Base-by-base conservation (phyloP, 257 asterid genomes). In the Asclepias syriaca region DNA sequence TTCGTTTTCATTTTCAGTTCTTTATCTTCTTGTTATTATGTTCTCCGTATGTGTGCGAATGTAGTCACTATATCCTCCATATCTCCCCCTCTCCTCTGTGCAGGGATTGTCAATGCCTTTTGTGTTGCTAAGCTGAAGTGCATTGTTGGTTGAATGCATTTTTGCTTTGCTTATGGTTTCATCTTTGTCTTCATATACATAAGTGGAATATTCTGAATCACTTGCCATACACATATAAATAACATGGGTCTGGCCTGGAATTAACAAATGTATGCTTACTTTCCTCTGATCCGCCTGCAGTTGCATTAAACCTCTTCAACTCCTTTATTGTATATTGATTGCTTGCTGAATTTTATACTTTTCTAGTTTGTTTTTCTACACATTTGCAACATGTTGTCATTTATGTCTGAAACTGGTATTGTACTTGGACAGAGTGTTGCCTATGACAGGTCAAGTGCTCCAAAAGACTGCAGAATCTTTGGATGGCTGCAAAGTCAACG, bases 371-470 rank as follows among this genome's bases (percentile, higher is more conserved):
- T 16, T 18, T 54, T 34, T 32, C 8, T 76, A 19, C 6, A 32
- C 10, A 4, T 65, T 48, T 16, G 27, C 13, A 45, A n/a, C 21
- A 18, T 46, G 8, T 51, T 37, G 68, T 72, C n/a, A 22, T 59
- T 50, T 48, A 71, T 67, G 21, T 6, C 19, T 64, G 10, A 55
- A 54, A 61, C 32, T 77, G 21, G 67, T 59, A 67, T 79, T n/a
- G 72, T 34, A 53, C 57, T 19, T 77, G 79, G 54, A 75, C 92
- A 93, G 99, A 85, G 90, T 32, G 99, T 89, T 68, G 97, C 99
- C 16, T 91, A 84, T 78, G 96, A 94, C 77, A 85, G 97, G 81
- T 84, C 99, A 51, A 91, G 99, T 79, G 98, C 99, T 74, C 99
- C 99, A 57, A 89, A 91, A 78, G 58, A 84, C 77, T 87, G 99